Percentiles rank a stretch among this genome's conserved stretches.
Conservation (phyloP, 2,329 filamentous ascomycete species). For the Aureobasidium zeae region DNA sequence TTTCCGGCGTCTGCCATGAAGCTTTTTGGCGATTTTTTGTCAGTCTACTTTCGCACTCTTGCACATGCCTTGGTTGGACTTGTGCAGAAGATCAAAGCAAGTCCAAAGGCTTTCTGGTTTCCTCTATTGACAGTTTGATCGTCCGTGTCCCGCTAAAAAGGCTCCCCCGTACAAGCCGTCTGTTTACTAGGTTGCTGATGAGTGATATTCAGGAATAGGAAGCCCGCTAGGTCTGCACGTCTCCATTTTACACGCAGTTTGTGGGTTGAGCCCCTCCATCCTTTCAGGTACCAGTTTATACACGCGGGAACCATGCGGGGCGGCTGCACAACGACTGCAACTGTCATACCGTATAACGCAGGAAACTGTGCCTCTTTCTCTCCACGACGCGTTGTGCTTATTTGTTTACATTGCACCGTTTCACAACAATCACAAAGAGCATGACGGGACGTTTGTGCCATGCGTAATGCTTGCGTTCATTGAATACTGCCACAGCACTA, state of each 20-base stretch:
- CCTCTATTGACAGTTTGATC: conserved; percentile 2
- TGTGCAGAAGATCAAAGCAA: too few species aligned
- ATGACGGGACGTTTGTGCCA: neutral
- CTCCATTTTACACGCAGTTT: too few species aligned
- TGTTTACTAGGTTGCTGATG: neutral
- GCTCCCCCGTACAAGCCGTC: neutral
- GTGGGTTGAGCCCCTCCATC: too few species aligned
- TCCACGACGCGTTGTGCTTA: conserved; percentile 10
- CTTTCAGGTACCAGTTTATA: conserved; percentile 7
- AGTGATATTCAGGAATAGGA: neutral
- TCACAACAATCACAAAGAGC: conserved; percentile 6
- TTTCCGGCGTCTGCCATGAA: too few species aligned
- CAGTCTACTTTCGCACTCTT: neutral
- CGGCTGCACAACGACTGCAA: neutral
- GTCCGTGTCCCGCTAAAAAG: neutral
- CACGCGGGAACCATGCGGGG: conserved; percentile 10
- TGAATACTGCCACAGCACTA: too few species aligned
- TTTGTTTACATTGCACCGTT: conserved; percentile 11
- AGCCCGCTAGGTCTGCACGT: too few species aligned
- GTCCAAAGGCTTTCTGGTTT: too few species aligned
- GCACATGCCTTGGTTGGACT: neutral
- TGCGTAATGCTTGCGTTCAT: conserved; percentile 4
- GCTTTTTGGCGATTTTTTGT: too few species aligned
- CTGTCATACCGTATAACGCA: conserved; percentile 1
- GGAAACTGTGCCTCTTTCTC: neutral